Percentiles rank a stretch among this genome's conserved stretches.
phyloP scores from a whole-genome alignment of 2,329 filamentous ascomycete genomes.

The Orbilia javanica region DNA sequence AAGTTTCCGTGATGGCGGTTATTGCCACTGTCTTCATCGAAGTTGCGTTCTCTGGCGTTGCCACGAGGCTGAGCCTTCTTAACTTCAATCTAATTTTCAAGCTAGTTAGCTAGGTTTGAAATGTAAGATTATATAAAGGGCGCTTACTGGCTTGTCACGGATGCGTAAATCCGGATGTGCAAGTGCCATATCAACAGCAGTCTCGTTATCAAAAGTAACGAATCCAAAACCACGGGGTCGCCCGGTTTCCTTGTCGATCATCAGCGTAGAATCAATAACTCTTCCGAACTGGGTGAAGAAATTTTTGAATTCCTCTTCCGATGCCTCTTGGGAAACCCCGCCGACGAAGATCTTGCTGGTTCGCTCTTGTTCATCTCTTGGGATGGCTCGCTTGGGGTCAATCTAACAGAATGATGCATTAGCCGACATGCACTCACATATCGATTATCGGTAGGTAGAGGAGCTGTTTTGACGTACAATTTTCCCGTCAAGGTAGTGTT shows the following conservation, averaged over 20 bases:
- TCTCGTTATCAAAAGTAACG: constrained; percentile 96
- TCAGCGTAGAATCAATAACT: constrained; percentile 95
- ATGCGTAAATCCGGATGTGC: constrained; percentile 83
- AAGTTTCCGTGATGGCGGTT: constrained; percentile 66
- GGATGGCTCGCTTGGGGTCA: constrained; percentile 96
- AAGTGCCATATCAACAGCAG: constrained; percentile 91
- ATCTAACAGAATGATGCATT: constrained; percentile 73
- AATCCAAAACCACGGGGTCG: constrained; percentile 96
- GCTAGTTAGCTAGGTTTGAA: neutral
- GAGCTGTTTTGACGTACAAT: constrained; percentile 76
- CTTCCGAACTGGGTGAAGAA: constrained; percentile 98
- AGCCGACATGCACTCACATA: constrained; percentile 20
- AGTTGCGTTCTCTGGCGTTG: constrained; percentile 79
- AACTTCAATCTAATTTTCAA: constrained; percentile 77
- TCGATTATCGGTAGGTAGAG: constrained; percentile 49
- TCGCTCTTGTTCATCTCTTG: constrained; percentile 96
- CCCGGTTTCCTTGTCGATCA: constrained; percentile 99
- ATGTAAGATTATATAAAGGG: neutral
- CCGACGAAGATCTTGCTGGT: constrained; percentile 99
- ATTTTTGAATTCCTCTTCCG: constrained; percentile 93
- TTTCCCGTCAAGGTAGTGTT: constrained; percentile 97
- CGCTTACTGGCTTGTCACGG: constrained; percentile 78
- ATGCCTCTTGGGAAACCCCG: constrained; percentile 96
- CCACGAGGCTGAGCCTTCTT: constrained; percentile 97
- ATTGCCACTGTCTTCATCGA: constrained; percentile 75